Base-by-base conservation (phyloP, 371 early-diverging fungal genomes). In the Rhizopus sp. region DNA sequence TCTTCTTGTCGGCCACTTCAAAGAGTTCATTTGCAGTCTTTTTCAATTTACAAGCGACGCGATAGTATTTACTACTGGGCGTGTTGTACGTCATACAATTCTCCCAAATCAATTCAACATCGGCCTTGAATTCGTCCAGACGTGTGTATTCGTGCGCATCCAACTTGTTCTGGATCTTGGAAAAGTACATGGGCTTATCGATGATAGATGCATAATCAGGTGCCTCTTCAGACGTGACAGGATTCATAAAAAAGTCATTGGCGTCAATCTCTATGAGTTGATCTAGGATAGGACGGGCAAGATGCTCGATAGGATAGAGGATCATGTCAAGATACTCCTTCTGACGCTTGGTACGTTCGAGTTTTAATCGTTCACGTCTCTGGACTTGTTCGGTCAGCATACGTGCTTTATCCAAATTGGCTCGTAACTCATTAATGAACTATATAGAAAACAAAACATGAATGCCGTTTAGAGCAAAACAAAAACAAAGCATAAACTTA, bases 311-410 rank as follows among this genome's bases (percentile, higher is more conserved):
- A 2, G 96, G 97, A 53, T 84, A 85, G n/a, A 93, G 60, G 7
- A 88, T 66, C 46, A 69, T 70, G 58, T 90, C 89, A 7, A 90
- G 46, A 53, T 88, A 90, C 9, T 83, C 83, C 7, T 80, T 77
- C 55, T 89, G 88, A 30, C 78, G 66, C 3, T 81, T 73, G 12
- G 70, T 70, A 5, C 80, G 61, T 57, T 84, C 81, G 35, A 95
- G 69, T 64, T 96, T 95, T 51, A 85, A 84, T 47, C 87, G 84
- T 60, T 98, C 97, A 2, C 97, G 82, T 39, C 91, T 89, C 38
- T 90, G 83, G 7, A 96, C 90, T 53, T 92, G 82, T 63, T 97
- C 96, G 0, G 85, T 78, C 30, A 94, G 69, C 73, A 91, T 80
- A 12, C 95, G 87, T 9, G 94, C 87, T 16, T 84, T 80, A 63